Base-by-base conservation (phyloP, 352 stramenopile genomes). In the Phytophthora tubulina region DNA sequence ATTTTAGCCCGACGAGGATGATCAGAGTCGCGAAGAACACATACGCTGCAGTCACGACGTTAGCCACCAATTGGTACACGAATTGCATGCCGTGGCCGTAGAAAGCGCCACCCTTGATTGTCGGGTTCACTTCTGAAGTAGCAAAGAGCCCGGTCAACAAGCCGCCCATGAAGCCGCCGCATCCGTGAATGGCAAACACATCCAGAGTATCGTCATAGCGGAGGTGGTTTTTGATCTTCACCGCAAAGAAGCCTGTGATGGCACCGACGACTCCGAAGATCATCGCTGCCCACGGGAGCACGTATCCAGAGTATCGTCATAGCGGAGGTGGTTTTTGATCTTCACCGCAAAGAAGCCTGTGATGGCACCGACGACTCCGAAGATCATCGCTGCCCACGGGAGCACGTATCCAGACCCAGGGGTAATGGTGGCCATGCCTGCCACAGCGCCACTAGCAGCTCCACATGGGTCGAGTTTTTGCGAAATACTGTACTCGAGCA, bases 151-250 rank as follows among this genome's bases (percentile, higher is more conserved):
- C 88, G 0, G 85, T 89, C 21, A 93, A 17, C 35, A 95, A 66
- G 14, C 80, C 82, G 17, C 88, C 86, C 15, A 78, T 70, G 46
- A 92, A 82, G 9, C 88, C 88, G 4, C 61, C 83, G 27, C 81
- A 79, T 32, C 84, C 84, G 73, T 95, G 86, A 62, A 95, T 86
- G 3, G 73, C 86, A 67, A 94, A 92, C 55, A 79, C 73, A 63
- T 95, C 88, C n/a, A 95, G 70, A 7, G 83, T 92, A 66, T 95
- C 88, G 56, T 95, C 88, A 72, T 90, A 92, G 11, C 83, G 81
- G 30, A 89, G 57, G 32, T 61, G 56, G 74, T 92, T 86, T 68
- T 93, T 92, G 30, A 92, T 48, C 46, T 76, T 73, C 17, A 92
- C 79, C 1, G 77, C 80, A 6, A 56, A 46, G 55, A 91, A 93